Evolutionary conservation across 495 filamentous ascomycete genomes (phyloP).

Genomic region (Podospora tetraspora): DNA sequence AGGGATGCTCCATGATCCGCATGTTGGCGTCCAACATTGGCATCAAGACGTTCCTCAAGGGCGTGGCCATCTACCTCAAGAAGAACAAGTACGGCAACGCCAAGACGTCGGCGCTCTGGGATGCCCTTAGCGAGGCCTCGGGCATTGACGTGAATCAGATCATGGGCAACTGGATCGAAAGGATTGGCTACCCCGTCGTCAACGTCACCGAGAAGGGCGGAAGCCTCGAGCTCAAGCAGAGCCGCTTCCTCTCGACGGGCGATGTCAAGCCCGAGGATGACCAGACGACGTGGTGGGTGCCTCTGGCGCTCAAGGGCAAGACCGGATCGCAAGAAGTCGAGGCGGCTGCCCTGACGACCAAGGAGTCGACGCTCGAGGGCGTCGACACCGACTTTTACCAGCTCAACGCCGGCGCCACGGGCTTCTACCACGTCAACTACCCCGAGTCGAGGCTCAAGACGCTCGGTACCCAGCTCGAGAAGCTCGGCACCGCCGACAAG

Average conservation of each 20-base stretch:
- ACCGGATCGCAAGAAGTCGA: constrained; percentile 44
- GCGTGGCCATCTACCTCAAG: constrained; percentile 84
- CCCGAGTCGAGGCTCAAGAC: constrained; percentile 70
- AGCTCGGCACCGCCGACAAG: constrained; percentile 78
- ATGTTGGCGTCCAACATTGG: constrained; percentile 89
- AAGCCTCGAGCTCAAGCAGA: constrained; percentile 76
- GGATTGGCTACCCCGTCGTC: constrained; percentile 88
- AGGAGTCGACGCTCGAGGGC: constrained; percentile 64
- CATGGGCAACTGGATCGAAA: constrained; percentile 91
- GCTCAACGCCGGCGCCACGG: constrained; percentile 79
- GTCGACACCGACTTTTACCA: constrained; percentile 84
- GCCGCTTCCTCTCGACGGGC: constrained; percentile 81
- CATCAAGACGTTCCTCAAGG: constrained; percentile 76
- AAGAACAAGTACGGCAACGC: constrained; percentile 88
- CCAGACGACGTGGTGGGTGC: constrained; percentile 92
- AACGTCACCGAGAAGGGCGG: constrained; percentile 72
- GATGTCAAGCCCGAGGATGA: constrained; percentile 82
- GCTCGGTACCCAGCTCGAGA: constrained; percentile 66
- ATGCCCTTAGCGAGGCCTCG: constrained; percentile 80
- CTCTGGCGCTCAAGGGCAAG: constrained; percentile 68
- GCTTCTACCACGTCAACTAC: constrained; percentile 92
- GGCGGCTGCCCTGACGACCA: constrained; percentile 62
- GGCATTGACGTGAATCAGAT: constrained; percentile 79
- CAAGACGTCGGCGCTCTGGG: constrained; percentile 88
- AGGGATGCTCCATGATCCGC: constrained; percentile 90